Conservation (phyloP, 129 eudicot genomes). For the Chrysanthemum makinoi region DNA sequence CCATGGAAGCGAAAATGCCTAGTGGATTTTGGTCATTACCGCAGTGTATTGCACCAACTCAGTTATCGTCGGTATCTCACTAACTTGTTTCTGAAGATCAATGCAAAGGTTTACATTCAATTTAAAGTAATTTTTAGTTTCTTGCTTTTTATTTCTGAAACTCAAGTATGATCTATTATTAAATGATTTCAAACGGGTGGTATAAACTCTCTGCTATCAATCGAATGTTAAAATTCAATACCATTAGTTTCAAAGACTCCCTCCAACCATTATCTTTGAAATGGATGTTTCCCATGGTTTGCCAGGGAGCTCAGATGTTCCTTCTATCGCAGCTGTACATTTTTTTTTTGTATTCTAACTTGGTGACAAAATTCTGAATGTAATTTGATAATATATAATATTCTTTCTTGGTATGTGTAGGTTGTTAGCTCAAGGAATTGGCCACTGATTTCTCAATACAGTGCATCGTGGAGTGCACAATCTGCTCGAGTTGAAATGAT, state of each 20-base stretch:
- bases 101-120: conserved; percentile 53
- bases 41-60: too few relatives aligned
- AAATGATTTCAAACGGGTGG: conserved; percentile 64
- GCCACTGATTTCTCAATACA: too few relatives aligned
- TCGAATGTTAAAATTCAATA: conserved; percentile 37
- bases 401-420: too few relatives aligned
- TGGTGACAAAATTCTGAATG: too few relatives aligned
- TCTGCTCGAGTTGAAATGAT: too few relatives aligned
- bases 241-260: conserved; percentile 47
- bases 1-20: too few relatives aligned
- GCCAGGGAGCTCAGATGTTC: conserved; percentile 44
- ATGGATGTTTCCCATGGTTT: conserved; percentile 91
- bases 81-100: conserved; percentile 65
- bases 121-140: background rate
- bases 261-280: conserved; percentile 63
- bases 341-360: too few relatives aligned
- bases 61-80: conserved; percentile 23
- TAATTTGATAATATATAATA: too few relatives aligned
- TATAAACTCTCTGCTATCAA: conserved; percentile 50
- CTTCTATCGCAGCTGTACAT: too few relatives aligned
- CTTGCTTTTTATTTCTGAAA: background rate
- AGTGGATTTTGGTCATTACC: too few relatives aligned
- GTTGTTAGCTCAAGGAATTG: too few relatives aligned
- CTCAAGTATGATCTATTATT: background rate
- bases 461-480: too few relatives aligned